Percentiles rank a stretch among this genome's conserved stretches.
Evolutionary conservation across 805 yeast genomes (phyloP).

Genomic region (Cyberlindnera amylophila): DNA sequence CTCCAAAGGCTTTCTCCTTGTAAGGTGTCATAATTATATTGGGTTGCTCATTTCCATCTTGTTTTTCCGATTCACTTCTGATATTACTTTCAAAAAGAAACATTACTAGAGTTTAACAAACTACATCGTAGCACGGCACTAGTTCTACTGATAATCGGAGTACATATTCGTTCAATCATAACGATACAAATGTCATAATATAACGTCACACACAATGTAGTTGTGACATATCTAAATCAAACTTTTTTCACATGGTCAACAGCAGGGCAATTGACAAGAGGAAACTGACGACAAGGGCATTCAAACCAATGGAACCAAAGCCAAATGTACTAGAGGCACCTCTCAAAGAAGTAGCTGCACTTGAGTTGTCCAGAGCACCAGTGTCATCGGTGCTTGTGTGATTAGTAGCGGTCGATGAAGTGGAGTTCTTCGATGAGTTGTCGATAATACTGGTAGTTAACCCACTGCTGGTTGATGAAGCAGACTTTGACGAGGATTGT

Average conservation of each 20-base stretch:
- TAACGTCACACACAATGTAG: no score
- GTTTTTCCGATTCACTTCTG: background rate
- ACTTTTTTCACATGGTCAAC: slow-evolving; percentile 3
- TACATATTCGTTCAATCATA: no score
- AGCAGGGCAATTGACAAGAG: slow-evolving; percentile 6
- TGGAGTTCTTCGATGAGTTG: background rate
- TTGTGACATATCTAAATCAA: no score
- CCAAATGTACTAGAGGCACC: slow-evolving; percentile 3
- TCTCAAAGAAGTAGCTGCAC: slow-evolving; percentile 8
- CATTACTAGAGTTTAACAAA: no score
- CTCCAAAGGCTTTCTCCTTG: slow-evolving; percentile 54
- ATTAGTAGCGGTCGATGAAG: background rate
- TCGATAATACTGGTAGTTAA: slow-evolving; percentile 1
- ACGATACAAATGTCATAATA: no score
- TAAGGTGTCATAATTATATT: slow-evolving; percentile 2
- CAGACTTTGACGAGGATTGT: slow-evolving; percentile 1
- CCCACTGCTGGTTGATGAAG: background rate
- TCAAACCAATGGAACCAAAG: slow-evolving; percentile 9
- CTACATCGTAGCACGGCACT: no score
- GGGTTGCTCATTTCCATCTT: background rate
- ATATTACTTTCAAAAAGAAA: background rate
- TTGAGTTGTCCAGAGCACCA: slow-evolving; percentile 11
- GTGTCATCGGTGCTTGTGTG: slow-evolving; percentile 2
- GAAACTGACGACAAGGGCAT: slow-evolving; percentile 5
- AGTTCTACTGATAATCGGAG: no score